These are phyloP conservation scores for Populus pruinosa DNA, from an alignment of 345 rosid genomes.

Conservation along the genomic window DNA sequence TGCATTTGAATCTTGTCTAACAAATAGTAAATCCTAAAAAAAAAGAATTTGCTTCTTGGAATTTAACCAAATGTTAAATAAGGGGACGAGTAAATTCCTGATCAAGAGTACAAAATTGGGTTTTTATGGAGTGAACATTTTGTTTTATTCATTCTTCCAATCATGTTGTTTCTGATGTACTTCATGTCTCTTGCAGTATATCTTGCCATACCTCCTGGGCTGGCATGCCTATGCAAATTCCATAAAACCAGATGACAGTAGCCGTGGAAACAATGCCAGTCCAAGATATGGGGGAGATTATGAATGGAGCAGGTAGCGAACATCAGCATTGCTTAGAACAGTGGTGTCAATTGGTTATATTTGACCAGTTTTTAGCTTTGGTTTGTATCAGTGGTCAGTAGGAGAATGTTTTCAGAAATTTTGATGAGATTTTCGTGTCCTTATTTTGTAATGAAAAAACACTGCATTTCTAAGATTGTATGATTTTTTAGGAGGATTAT, in stretches of 20 bases:
- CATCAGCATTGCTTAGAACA: background rate
- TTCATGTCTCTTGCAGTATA: conserved; percentile 43
- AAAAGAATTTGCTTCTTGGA: too few relatives aligned
- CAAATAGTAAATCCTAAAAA: background rate
- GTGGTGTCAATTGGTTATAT: background rate
- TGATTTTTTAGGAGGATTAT: background rate
- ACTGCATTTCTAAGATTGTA: background rate
- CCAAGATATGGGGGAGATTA: conserved; percentile 71
- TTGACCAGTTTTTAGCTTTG: too few relatives aligned
- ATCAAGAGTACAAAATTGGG: background rate
- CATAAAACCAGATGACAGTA: conserved; percentile 48
- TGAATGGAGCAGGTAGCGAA: conserved; percentile 65
- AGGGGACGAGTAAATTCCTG: background rate
- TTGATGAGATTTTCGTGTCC: background rate
- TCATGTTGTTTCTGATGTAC: background rate
- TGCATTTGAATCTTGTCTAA: background rate
- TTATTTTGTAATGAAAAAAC: background rate
- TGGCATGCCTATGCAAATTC: conserved; percentile 73
- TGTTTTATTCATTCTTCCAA: background rate
- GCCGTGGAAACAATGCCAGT: conserved; percentile 40
- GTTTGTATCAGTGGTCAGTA: background rate
- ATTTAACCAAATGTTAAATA: too few relatives aligned
- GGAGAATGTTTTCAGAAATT: conserved; percentile 3
- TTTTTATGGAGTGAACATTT: background rate
- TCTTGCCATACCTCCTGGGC: conserved; percentile 76